Evolutionary conservation across 257 asterid genomes (phyloP).

Genomic region (Hygrophila difformis): DNA sequence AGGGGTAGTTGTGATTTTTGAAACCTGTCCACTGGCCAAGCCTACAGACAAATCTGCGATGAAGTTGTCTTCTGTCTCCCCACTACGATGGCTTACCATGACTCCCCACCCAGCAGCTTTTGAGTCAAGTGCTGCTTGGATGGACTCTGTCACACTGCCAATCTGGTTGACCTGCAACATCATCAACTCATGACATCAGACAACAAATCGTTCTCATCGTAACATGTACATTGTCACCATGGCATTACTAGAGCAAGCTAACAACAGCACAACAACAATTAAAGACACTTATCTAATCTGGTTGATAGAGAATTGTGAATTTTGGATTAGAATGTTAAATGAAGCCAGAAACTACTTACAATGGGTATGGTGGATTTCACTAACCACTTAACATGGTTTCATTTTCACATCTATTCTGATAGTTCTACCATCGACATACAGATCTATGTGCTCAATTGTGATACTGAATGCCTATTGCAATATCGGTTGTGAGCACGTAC

Average conservation of each 20-base stretch:
- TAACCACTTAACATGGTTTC: too few relatives aligned
- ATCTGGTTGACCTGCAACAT: conserved; percentile 90
- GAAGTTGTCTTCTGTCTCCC: conserved; percentile 97
- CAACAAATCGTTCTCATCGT: neutral
- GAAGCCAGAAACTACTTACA: neutral
- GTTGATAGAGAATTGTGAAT: too few relatives aligned
- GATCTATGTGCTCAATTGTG: too few relatives aligned
- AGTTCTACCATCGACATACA: too few relatives aligned
- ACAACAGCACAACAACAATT: too few relatives aligned
- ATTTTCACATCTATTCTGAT: too few relatives aligned
- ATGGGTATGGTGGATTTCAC: neutral
- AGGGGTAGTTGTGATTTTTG: too few relatives aligned
- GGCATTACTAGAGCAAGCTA: too few relatives aligned
- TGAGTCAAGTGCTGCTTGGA: conserved; percentile 94
- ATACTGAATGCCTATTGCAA: too few relatives aligned
- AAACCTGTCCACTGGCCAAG: conserved; percentile 99
- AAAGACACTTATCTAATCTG: too few relatives aligned
- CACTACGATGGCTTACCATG: conserved; percentile 99
- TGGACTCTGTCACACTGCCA: conserved; percentile 94
- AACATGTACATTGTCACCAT: too few relatives aligned
- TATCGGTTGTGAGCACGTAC: conserved; percentile 31
- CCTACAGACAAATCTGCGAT: conserved; percentile 97
- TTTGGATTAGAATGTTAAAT: neutral
- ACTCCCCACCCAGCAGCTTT: conserved; percentile 99
- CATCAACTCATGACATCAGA: neutral